A percentile compares a stretch with the other conserved stretches of the same genome.
These are phyloP conservation scores for Penicillium sp. DNA, from an alignment of 2,329 filamentous ascomycete species.

Conservation along the genomic window DNA sequence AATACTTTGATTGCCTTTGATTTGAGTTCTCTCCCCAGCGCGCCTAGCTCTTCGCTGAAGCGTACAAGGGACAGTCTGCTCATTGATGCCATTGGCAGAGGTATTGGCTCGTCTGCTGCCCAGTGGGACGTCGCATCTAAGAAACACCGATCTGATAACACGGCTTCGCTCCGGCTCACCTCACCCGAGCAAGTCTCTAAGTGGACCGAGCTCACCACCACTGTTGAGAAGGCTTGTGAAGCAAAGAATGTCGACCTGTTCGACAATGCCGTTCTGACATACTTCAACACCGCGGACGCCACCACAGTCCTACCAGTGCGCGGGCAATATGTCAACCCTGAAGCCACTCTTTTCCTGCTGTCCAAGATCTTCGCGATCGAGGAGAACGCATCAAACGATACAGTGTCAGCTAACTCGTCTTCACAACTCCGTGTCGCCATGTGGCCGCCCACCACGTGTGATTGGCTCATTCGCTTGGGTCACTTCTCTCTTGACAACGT, in stretches of 20 bases:
- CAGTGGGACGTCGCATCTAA: constrained; percentile 32
- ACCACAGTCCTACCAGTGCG: constrained; percentile 24
- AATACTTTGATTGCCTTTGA: constrained; percentile 49
- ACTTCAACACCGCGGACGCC: constrained; percentile 27
- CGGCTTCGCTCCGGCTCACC: constrained; percentile 34
- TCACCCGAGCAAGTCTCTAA: constrained; percentile 33
- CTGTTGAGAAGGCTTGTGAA: constrained; percentile 30
- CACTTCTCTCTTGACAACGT: constrained; percentile 43
- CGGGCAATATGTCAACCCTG: constrained; percentile 36
- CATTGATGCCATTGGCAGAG: constrained; percentile 46
- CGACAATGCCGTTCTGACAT: constrained; percentile 35
- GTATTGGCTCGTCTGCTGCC: constrained; percentile 36
- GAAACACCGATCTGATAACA: constrained; percentile 32
- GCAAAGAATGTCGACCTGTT: constrained; percentile 33
- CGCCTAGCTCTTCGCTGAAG: constrained; percentile 36
- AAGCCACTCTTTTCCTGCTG: constrained; percentile 40
- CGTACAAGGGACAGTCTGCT: constrained; percentile 42
- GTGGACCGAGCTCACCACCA: constrained; percentile 36
- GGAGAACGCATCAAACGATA: constrained; percentile 22
- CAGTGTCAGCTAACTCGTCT: constrained; percentile 25
- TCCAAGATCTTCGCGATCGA: constrained; percentile 41
- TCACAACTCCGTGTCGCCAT: constrained; percentile 34
- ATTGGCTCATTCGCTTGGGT: constrained; percentile 44
- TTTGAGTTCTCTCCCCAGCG: constrained; percentile 35
- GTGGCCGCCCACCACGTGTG: constrained; percentile 41